phyloP scores from a whole-genome alignment of 169 alveolate genomes.

The Toxoplasma gondii region DNA sequence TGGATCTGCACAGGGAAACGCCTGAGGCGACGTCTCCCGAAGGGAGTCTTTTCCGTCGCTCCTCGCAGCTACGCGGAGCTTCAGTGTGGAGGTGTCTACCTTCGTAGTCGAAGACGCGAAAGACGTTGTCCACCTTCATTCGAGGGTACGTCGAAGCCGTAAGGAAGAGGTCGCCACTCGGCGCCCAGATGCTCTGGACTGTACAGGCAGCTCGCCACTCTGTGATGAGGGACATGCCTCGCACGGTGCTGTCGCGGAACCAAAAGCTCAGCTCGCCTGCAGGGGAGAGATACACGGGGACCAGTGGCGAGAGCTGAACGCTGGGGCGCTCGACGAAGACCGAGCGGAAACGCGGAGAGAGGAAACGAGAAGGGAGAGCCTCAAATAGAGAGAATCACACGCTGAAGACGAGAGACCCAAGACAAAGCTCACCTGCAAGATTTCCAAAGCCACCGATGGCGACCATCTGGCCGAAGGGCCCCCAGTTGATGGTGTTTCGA shows the following conservation, averaged over 20 bases:
- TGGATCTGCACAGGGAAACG: too few relatives aligned
- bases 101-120: constrained; percentile 47
- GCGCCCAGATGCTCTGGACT: constrained; percentile 64
- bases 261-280: constrained; percentile 59
- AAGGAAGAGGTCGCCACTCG: constrained; percentile 53
- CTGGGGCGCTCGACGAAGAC: not conserved
- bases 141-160: constrained; percentile 65
- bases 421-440: constrained; percentile 67
- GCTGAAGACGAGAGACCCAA: not conserved
- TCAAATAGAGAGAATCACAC: not conserved
- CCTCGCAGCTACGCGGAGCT: too few relatives aligned
- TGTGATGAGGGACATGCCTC: constrained; percentile 49
- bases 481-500: constrained; percentile 73
- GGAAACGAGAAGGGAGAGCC: not conserved
- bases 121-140: constrained; percentile 61
- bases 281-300: not conserved
- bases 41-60: not conserved
- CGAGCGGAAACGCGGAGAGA: too few relatives aligned
- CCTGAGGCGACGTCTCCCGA: too few relatives aligned
- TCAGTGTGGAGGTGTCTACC: not conserved
- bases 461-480: constrained; percentile 76
- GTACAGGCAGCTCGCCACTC: constrained; percentile 58
- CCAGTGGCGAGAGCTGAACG: not conserved
- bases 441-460: constrained; percentile 78
- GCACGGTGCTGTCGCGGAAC: constrained; percentile 42